These are phyloP conservation scores for Cadophora malorum DNA, from an alignment of 2,329 filamentous ascomycete species.

Conservation along the genomic window DNA sequence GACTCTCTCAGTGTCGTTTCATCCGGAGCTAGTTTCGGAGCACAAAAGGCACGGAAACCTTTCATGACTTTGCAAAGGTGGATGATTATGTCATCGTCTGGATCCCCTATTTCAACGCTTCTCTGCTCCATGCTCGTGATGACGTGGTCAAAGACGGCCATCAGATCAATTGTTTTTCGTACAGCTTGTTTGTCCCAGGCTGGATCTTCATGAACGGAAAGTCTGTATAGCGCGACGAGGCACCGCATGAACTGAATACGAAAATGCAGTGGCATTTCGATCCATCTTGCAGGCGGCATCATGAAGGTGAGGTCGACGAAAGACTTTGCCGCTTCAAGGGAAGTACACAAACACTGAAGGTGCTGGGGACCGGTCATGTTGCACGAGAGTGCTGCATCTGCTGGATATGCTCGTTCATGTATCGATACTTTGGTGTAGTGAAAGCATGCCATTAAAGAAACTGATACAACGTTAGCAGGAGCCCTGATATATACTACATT, in stretches of 20 bases:
- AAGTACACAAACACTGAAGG: not conserved
- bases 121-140: not conserved
- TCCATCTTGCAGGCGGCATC: not conserved
- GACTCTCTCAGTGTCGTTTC: not conserved
- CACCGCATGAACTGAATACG: not conserved
- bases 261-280: not conserved
- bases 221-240: not conserved
- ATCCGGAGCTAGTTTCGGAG: not conserved
- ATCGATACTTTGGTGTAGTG: conserved; percentile 1
- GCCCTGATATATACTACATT: not conserved
- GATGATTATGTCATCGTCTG: not conserved
- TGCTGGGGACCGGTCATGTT: not conserved
- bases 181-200: not conserved
- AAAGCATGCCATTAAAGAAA: not conserved
- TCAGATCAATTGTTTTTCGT: conserved; percentile 1
- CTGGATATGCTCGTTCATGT: conserved; percentile 2
- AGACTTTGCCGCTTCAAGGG: not conserved
- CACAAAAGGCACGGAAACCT: not conserved
- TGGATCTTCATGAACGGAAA: not conserved
- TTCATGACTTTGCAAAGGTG: not conserved
- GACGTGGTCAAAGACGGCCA: not conserved
- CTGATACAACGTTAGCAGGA: not conserved
- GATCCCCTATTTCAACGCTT: not conserved
- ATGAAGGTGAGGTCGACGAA: not conserved
- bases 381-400: not conserved